These are phyloP conservation scores for Eucalyptus tenuipes DNA, from an alignment of 345 rosid species.

Conservation along the genomic window DNA sequence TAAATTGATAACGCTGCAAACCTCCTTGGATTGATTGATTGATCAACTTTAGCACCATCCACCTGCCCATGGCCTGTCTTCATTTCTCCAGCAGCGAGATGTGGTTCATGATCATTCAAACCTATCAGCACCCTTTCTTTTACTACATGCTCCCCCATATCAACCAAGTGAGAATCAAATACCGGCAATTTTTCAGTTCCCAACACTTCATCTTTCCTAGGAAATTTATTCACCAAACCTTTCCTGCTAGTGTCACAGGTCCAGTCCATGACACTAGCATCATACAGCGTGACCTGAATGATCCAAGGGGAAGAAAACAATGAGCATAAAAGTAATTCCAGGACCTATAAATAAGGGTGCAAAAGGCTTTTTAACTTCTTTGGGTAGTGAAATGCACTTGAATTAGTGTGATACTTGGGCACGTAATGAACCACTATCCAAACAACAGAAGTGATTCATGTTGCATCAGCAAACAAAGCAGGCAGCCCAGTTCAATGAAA, in stretches of 20 bases:
- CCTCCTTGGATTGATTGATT: conserved; percentile 12
- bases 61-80: neutral
- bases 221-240: conserved; percentile 28
- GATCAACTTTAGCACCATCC: neutral
- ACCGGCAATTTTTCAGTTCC: conserved; percentile 24
- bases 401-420: no score
- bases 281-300: conserved; percentile 41
- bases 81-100: neutral
- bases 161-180: conserved; percentile 42
- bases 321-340: neutral
- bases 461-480: no score
- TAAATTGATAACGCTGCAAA: neutral
- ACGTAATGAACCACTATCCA: no score
- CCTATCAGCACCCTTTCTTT: neutral
- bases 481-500: no score
- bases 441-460: no score
- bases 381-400: no score
- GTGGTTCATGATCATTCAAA: neutral
- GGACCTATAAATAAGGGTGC: neutral
- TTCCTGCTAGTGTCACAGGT: neutral
- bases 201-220: conserved; percentile 45
- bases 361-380: no score
- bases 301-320: neutral
- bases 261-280: conserved; percentile 6
- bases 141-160: conserved; percentile 34